These are phyloP conservation scores for Globisporangium sylvaticum DNA, from an alignment of 352 stramenopile genomes.

Conservation along the genomic window DNA sequence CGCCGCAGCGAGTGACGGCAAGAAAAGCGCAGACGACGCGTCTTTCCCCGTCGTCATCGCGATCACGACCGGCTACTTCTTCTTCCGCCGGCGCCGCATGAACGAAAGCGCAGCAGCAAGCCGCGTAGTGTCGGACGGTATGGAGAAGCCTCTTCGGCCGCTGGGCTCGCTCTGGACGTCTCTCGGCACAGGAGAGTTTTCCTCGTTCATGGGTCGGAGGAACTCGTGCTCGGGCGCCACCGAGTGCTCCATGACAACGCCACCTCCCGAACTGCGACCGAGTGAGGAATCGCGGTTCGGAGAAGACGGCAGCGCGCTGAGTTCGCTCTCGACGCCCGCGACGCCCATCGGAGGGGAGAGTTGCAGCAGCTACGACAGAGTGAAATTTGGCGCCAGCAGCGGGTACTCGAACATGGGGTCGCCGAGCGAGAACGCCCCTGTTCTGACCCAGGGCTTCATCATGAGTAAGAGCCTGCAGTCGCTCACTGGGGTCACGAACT, in stretches of 20 bases:
- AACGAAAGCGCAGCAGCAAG: slow-evolving; percentile 5
- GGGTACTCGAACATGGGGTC: slow-evolving; percentile 2
- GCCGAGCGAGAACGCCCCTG: slow-evolving; percentile 1
- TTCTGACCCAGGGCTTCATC: slow-evolving; percentile 3
- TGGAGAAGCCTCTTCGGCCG: slow-evolving; percentile 11
- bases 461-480: slow-evolving; percentile 31
- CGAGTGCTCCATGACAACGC: slow-evolving; percentile 11
- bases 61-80: slow-evolving; percentile 13
- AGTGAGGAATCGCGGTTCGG: not conserved
- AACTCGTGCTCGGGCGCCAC: not conserved
- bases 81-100: slow-evolving; percentile 6
- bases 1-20: not conserved
- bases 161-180: slow-evolving; percentile 11
- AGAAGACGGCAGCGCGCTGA: not conserved
- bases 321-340: not conserved
- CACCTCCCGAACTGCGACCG: slow-evolving; percentile 1
- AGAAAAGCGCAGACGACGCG: not conserved
- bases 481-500: slow-evolving; percentile 22
- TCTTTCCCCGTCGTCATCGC: slow-evolving; percentile 7
- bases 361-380: not conserved
- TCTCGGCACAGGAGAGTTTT: slow-evolving; percentile 1
- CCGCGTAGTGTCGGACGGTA: not conserved
- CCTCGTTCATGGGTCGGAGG: not conserved
- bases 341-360: slow-evolving; percentile 1
- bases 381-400: not conserved